Conservation (phyloP, 352 stramenopile species). For the Nothophytophthora sp. region DNA sequence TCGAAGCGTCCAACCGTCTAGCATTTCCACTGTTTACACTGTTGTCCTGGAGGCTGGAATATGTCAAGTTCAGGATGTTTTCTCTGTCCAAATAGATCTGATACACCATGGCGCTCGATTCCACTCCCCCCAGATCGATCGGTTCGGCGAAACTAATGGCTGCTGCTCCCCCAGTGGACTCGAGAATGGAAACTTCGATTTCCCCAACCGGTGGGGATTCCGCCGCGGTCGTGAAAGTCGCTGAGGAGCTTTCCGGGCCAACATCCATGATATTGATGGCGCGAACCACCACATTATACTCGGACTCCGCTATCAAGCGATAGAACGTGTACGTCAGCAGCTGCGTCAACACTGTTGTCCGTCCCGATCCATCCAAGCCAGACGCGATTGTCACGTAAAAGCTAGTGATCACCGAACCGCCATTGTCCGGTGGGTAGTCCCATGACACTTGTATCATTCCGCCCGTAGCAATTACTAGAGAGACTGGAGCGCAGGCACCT, state of each 20-base stretch:
- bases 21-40: not conserved
- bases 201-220: slow-evolving; percentile 30
- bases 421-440: slow-evolving; percentile 40
- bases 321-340: slow-evolving; percentile 39
- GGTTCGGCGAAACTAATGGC: slow-evolving; percentile 56
- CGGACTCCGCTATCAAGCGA: slow-evolving; percentile 23
- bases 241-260: slow-evolving; percentile 33
- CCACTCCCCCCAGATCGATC: slow-evolving; percentile 46
- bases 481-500: slow-evolving; percentile 33
- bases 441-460: slow-evolving; percentile 53
- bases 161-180: slow-evolving; percentile 46
- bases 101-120: slow-evolving; percentile 42
- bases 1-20: slow-evolving; percentile 14
- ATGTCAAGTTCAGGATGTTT: slow-evolving; percentile 40
- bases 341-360: slow-evolving; percentile 8
- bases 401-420: slow-evolving; percentile 25
- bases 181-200: slow-evolving; percentile 29
- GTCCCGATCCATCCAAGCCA: slow-evolving; percentile 30
- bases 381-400: slow-evolving; percentile 35
- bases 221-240: slow-evolving; percentile 29
- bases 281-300: slow-evolving; percentile 49
- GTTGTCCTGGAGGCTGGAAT: slow-evolving; percentile 15
- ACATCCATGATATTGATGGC: slow-evolving; percentile 40
- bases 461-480: slow-evolving; percentile 24
- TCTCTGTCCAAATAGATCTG: slow-evolving; percentile 45